Evolutionary conservation across 23 red algal species (phyloP), one percentile per base, ranked within the genome.

Genomic region (Cyanidium caldarium): DNA sequence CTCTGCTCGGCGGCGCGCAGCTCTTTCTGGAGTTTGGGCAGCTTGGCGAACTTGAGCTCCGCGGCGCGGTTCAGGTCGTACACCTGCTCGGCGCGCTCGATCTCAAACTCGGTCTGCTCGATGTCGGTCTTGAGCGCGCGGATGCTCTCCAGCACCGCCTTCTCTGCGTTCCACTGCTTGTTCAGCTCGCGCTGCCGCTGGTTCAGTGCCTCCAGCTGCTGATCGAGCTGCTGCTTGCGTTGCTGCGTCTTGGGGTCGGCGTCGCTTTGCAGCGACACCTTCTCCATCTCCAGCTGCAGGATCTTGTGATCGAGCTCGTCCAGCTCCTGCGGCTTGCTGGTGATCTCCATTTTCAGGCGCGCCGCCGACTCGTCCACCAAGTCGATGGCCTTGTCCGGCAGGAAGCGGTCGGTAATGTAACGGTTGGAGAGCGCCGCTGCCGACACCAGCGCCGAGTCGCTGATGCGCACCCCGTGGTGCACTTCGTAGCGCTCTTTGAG

Each of bases 381-480:
- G 71, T 98, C 92, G 46, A 98, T 98, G 17, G 92, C 92, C 86
- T 98, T 98, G 68, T 98, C 92, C 33, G 92, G 92, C 34, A 98
- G 44, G 57, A 98, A 98, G 16, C 92, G 78, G 37, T 98, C 92
- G 2, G 80, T 65, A 51, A 98, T 98, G 67, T 98, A 98, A 34
- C 92, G 84, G 31, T 87, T 77, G 13, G 80, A 86, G 56, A 98
- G 66, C 38, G 66, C 78, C 33, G 92, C 92, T 1, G 92, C 92
- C 3, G 92, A 77, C 17, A 98, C 75, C 7, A 98, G 80, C 3
- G 92, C 82, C 20, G 81, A 77, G 46, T 98, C 92, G 0, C 79
- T 86, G 40, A 98, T 88, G 44, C 92, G 80, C 33, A 98, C 92
- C 3, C 92, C 92, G 57, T 98, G 92, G 39, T 98, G 92, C 2